Conservation (phyloP, 306 rosid species). For the Oemleria cerasiformis region DNA sequence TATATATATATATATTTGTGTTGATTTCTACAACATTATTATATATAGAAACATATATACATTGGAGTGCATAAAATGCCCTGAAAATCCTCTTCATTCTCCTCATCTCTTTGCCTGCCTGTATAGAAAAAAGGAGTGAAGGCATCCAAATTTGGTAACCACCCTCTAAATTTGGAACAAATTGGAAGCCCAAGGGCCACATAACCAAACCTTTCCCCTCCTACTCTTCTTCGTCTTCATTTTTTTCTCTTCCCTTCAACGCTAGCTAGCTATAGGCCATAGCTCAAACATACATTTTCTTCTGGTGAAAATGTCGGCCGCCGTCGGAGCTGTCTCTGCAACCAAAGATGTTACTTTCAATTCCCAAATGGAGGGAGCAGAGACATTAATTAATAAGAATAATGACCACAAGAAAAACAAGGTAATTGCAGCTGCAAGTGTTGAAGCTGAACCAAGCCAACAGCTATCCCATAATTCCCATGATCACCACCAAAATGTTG, state of each 20-base stretch:
- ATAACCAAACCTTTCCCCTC: neutral
- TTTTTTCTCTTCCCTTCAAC: neutral
- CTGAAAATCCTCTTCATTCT: neutral
- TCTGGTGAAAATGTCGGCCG: conserved; percentile 53
- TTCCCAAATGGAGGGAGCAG: conserved; percentile 44
- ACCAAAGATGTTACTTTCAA: conserved; percentile 45
- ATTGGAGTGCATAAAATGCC: neutral
- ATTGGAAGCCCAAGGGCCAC: neutral
- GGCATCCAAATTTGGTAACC: neutral
- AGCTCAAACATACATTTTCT: neutral
- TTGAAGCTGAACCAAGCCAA: conserved; percentile 14
- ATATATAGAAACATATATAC: neutral
- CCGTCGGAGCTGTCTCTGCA: conserved; percentile 53
- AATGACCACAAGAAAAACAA: conserved; percentile 37
- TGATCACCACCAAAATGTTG: conserved; percentile 29
- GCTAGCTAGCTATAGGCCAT: too few species aligned
- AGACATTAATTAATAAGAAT: conserved; percentile 22
- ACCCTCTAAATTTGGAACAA: neutral
- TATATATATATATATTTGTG: too few species aligned
- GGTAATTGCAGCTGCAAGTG: conserved; percentile 13
- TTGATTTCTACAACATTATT: neutral
- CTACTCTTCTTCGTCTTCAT: neutral
- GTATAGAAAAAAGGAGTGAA: neutral
- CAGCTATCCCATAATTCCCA: conserved; percentile 14
- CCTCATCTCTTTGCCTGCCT: neutral